A percentile compares a stretch with the other conserved stretches of the same genome.
Evolutionary conservation across 805 yeast genomes (phyloP).

Genomic region (Zygoascus ofunaensis): DNA sequence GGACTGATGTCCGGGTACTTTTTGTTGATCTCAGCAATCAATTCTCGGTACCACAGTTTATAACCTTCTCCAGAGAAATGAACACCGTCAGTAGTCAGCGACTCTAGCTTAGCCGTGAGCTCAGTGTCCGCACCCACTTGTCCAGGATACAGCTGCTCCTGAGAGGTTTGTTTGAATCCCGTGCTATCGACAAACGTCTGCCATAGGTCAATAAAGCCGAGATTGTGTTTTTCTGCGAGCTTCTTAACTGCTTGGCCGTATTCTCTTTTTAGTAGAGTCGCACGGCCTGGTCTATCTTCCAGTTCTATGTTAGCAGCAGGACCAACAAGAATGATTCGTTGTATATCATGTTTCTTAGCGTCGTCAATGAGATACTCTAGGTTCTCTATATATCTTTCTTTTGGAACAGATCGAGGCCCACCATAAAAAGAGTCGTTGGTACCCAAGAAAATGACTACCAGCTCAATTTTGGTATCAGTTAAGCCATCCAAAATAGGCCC

Average conservation of each 20-base stretch:
- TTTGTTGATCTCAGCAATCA: conserved; percentile 78
- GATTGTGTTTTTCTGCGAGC: conserved; percentile 37
- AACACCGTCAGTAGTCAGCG: conserved; percentile 44
- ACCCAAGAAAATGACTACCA: conserved; percentile 52
- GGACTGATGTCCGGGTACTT: conserved; percentile 75
- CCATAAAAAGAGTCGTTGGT: conserved; percentile 59
- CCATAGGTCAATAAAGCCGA: conserved; percentile 55
- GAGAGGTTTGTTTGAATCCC: conserved; percentile 34
- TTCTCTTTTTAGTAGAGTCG: not conserved
- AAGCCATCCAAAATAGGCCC: conserved; percentile 46
- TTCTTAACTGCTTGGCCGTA: conserved; percentile 45
- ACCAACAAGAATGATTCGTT: conserved; percentile 52
- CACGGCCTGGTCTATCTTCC: not conserved
- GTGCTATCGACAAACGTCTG: conserved; percentile 33
- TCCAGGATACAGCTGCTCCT: conserved; percentile 4
- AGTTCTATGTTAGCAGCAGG: conserved; percentile 39
- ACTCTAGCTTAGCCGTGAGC: not conserved
- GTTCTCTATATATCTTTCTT: conserved; percentile 43
- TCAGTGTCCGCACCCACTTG: not conserved
- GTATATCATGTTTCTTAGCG: conserved; percentile 36
- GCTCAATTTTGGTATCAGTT: conserved; percentile 25
- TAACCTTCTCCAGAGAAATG: conserved; percentile 53
- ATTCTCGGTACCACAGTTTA: conserved; percentile 60
- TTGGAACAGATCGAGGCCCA: conserved; percentile 39
- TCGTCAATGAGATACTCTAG: conserved; percentile 35